Base-by-base conservation (phyloP, 2,329 filamentous ascomycete genomes). In the Cryphonectria carpinicola region DNA sequence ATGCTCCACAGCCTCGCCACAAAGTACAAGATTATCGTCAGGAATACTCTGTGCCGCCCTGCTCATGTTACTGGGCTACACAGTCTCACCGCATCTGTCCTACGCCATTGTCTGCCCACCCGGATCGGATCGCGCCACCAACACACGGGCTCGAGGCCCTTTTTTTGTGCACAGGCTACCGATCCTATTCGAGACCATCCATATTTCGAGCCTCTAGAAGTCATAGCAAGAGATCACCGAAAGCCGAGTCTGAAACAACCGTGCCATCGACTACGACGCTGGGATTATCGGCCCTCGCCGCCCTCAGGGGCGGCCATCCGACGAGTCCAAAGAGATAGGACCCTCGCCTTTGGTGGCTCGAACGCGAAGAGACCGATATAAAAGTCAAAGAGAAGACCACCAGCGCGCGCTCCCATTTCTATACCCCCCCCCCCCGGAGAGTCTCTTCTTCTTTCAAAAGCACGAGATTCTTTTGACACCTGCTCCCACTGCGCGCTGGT, bases 21-120 rank as follows among this genome's bases (percentile, higher is more conserved):
- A 22, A 25, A 17, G 70, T 72, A 43, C 7, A 54, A 3, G 28
- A 37, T 43, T 72, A 72, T 32, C 61, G 54, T 4, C 10, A 0
- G 5, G 5, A 3, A 3, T 19, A 41, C 17, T 0, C 14, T 14
- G 8, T 4, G 14, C 46, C 14, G 13, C 19, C 39, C 28, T 49
- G 35, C 19, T 32, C 32, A 19, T 60, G 68, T 69, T 69, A 69
- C 37, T n/a, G 49, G 13, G 62, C 22, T 37, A 66, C 62, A 13
- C n/a, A 11, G 5, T 35, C 37, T 49, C 54, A 56, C 66, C 32
- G 37, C 43, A 37, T 49, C 56, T 62, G 46, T 60, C 25, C 56
- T 72, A 70, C 70, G 68, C 69, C 52, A 72, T 70, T 68, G 70
- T 72, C 70, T 72, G 70, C 68, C 70, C 70, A 72, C 67, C 63